These are phyloP conservation scores for Leucoagaricus sp. DNA, from an alignment of 1,284 basidiomycete genomes.

Conservation along the genomic window DNA sequence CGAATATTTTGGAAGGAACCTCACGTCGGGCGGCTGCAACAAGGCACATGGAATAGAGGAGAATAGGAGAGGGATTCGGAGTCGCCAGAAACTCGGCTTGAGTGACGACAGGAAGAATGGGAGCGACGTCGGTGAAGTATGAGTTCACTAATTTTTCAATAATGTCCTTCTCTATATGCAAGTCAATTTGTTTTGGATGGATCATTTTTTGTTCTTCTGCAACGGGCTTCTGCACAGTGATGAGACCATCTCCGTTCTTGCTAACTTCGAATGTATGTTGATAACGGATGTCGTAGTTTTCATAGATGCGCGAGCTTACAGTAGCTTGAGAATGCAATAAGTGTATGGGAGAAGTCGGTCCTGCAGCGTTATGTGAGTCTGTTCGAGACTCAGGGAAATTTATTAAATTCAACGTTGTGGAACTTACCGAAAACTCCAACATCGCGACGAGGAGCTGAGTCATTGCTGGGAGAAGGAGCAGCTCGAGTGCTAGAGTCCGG, in stretches of 20 bases:
- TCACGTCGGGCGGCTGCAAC: constrained; percentile 86
- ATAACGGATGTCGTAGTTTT: constrained; percentile 84
- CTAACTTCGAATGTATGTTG: constrained; percentile 85
- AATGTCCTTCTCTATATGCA: constrained; percentile 75
- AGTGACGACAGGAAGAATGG: constrained; percentile 87
- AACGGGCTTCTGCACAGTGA: constrained; percentile 76
- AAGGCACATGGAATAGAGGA: constrained; percentile 93
- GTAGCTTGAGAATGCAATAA: constrained; percentile 87
- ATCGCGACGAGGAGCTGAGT: constrained; percentile 44
- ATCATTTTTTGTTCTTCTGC: constrained; percentile 52
- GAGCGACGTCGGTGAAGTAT: constrained; percentile 86
- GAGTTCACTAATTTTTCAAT: constrained; percentile 86
- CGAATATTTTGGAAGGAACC: constrained; percentile 82
- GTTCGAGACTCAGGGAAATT: constrained; percentile 26
- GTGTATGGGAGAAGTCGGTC: constrained; percentile 84
- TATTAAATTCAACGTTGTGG: constrained; percentile 16
- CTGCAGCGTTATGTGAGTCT: constrained; percentile 51
- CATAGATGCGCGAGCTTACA: constrained; percentile 81
- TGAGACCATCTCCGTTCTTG: constrained; percentile 83
- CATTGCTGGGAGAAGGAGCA: constrained; percentile 34
- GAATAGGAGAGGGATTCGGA: constrained; percentile 72
- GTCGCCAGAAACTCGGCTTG: constrained; percentile 83
- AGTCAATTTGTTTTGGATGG: constrained; percentile 62
- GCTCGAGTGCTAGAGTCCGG: constrained; percentile 31
- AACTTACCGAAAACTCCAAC: constrained; percentile 63